Conservation (phyloP, 257 asterid species). For the Agastache rugosa region DNA sequence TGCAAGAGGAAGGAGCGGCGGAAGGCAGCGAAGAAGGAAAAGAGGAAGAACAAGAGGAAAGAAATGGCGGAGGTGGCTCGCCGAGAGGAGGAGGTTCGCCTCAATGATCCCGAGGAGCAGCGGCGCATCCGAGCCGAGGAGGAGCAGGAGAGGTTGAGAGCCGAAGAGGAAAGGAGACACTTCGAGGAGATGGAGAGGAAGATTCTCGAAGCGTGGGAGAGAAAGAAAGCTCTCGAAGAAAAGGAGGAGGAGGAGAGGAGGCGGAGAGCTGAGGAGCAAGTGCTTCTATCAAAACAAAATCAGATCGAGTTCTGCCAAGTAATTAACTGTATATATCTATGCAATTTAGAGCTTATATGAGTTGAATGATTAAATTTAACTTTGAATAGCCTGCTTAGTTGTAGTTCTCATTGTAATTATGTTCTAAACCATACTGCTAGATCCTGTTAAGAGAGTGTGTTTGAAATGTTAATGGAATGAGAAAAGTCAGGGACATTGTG, state of each 20-base stretch:
- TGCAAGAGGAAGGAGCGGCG: conserved; percentile 70
- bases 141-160: conserved; percentile 72
- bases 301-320: conserved; percentile 46
- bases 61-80: conserved; percentile 79
- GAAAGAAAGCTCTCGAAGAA: conserved; percentile 55
- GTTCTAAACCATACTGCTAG: conserved; percentile 3
- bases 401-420: background rate
- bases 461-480: conserved; percentile 7
- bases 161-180: conserved; percentile 66
- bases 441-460: background rate
- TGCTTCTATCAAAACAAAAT: conserved; percentile 46
- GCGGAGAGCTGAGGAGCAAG: conserved; percentile 55
- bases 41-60: conserved; percentile 83
- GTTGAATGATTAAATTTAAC: conserved; percentile 7
- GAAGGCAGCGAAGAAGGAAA: conserved; percentile 82
- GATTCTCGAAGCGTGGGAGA: conserved; percentile 74
- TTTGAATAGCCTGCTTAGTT: conserved; percentile 5
- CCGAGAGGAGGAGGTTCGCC: conserved; percentile 68
- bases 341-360: background rate
- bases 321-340: background rate
- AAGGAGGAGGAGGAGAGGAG: conserved; percentile 66
- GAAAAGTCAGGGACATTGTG: background rate
- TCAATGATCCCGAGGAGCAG: conserved; percentile 80
- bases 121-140: conserved; percentile 69
- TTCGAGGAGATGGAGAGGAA: conserved; percentile 84